phyloP scores from a whole-genome alignment of 2,329 filamentous ascomycete species.

The Fusarium tupiense region DNA sequence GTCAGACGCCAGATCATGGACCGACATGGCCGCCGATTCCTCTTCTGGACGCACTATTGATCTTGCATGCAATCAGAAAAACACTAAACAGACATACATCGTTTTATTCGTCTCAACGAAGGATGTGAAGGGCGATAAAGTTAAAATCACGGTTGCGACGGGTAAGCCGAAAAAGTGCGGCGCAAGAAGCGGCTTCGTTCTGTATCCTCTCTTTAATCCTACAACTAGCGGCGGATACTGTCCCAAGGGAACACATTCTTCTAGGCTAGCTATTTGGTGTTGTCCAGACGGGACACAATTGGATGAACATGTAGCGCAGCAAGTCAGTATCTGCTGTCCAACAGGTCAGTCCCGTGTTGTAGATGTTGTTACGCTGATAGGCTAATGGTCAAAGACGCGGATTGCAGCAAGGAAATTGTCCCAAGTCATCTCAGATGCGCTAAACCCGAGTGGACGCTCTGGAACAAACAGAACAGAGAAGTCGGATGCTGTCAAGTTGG shows the following conservation, averaged over 20 bases:
- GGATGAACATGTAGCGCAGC: neutral
- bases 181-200: slow-evolving; percentile 19
- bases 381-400: slow-evolving; percentile 4
- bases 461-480: slow-evolving; percentile 11
- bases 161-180: neutral
- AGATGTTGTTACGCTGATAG: neutral
- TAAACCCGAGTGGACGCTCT: slow-evolving; percentile 14
- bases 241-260: slow-evolving; percentile 9
- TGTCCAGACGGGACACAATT: slow-evolving; percentile 24
- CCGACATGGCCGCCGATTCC: neutral
- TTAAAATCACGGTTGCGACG: neutral
- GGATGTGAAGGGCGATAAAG: neutral
- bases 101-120: slow-evolving; percentile 17
- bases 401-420: slow-evolving; percentile 11
- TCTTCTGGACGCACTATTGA: neutral
- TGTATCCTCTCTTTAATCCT: neutral
- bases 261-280: slow-evolving; percentile 2
- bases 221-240: slow-evolving; percentile 2
- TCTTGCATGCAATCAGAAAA: slow-evolving; percentile 8
- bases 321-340: slow-evolving; percentile 27
- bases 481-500: slow-evolving; percentile 21
- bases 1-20: neutral
- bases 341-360: slow-evolving; percentile 1
- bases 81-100: neutral
- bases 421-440: slow-evolving; percentile 14